Evolutionary conservation across 2,329 filamentous ascomycete species (phyloP).

Genomic region (Acrocalymma vagum): DNA sequence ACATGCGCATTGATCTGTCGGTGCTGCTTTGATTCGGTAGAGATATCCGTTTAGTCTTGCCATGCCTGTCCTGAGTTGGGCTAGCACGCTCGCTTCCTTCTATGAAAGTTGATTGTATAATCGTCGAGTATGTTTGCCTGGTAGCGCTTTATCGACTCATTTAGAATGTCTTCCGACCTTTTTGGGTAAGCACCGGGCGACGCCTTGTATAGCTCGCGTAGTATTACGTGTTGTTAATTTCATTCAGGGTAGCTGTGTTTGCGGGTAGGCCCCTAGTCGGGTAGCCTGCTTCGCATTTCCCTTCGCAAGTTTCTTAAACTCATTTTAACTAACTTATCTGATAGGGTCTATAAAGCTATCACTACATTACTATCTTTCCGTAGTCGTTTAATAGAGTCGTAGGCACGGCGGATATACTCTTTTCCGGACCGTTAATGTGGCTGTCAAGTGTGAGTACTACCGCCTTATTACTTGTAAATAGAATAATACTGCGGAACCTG

Average conservation of each 20-base stretch:
- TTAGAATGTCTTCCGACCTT: conserved; percentile 12
- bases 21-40: conserved; percentile 12
- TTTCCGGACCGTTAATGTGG: conserved; percentile 12
- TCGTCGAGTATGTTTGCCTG: conserved; percentile 13
- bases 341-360: conserved; percentile 13
- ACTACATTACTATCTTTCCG: conserved; percentile 14
- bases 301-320: conserved; percentile 12
- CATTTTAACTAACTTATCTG: conserved; percentile 16
- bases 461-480: no score
- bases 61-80: conserved; percentile 16
- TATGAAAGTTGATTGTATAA: conserved; percentile 11
- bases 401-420: conserved; percentile 11
- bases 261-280: conserved; percentile 5
- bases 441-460: conserved; percentile 16
- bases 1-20: conserved; percentile 11
- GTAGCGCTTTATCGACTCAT: conserved; percentile 12
- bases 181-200: conserved; percentile 8
- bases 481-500: no score
- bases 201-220: conserved; percentile 10
- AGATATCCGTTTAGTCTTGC: conserved; percentile 15
- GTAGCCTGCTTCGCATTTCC: conserved; percentile 10
- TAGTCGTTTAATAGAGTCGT: conserved; percentile 9
- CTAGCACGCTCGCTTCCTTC: conserved; percentile 13
- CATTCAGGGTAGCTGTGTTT: conserved; percentile 13
- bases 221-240: conserved; percentile 13